Conservation (phyloP, 2,329 filamentous ascomycete species). For the Didymosphaeria variabile region DNA sequence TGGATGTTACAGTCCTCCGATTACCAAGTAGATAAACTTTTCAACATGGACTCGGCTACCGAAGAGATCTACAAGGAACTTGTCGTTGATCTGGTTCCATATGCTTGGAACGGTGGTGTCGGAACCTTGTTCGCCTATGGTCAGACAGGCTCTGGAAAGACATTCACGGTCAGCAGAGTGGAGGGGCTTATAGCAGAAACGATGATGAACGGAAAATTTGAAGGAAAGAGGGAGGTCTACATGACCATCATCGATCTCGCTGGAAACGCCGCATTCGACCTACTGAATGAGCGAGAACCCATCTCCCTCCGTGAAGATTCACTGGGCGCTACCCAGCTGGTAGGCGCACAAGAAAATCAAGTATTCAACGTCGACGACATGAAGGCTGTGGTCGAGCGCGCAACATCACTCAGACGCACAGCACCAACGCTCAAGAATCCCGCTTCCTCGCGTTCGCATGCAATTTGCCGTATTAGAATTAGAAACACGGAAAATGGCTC, state of each 20-base stretch:
- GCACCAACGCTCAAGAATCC: conserved; percentile 59
- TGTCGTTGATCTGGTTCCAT: conserved; percentile 55
- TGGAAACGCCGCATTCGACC: conserved; percentile 30
- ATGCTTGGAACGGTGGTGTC: conserved; percentile 58
- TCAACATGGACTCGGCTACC: conserved; percentile 39
- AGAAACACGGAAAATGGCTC: conserved; percentile 42
- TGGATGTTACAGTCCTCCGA: conserved; percentile 22
- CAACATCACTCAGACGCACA: conserved; percentile 53
- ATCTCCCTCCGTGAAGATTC: conserved; percentile 59
- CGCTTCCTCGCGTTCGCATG: conserved; percentile 60
- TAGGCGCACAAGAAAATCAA: conserved; percentile 54
- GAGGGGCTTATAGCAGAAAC: conserved; percentile 53
- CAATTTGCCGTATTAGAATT: conserved; percentile 59
- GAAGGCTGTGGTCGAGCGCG: conserved; percentile 49
- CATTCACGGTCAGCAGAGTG: conserved; percentile 73
- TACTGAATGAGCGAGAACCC: conserved; percentile 52
- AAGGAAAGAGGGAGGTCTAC: conserved; percentile 40
- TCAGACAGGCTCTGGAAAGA: conserved; percentile 95
- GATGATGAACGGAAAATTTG: conserved; percentile 37
- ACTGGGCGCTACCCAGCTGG: conserved; percentile 54
- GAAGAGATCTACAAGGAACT: conserved; percentile 54
- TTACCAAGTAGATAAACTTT: conserved; percentile 28
- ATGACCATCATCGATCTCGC: conserved; percentile 54
- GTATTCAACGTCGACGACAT: conserved; percentile 42
- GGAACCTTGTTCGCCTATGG: conserved; percentile 84